Evolutionary conservation across 1,139 yeast genomes (phyloP).

Genomic region (Nakaseomyces glabratus): DNA sequence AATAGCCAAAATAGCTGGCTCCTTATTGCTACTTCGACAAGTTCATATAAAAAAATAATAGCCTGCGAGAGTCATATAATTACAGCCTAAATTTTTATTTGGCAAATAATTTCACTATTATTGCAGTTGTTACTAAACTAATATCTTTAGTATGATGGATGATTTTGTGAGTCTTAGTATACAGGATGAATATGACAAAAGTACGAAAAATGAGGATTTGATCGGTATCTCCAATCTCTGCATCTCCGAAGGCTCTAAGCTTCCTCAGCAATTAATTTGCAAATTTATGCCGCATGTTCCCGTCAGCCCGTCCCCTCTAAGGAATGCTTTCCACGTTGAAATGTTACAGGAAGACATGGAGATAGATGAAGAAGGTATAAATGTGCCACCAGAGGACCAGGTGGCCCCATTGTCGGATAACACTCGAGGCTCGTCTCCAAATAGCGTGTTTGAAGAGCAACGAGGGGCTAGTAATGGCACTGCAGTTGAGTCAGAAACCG

Average conservation of each 20-base stretch:
- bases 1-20: too few species aligned
- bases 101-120: too few species aligned
- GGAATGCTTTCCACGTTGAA: slow-evolving; percentile 11
- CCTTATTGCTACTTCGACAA: too few species aligned
- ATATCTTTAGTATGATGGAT: slow-evolving; percentile 11
- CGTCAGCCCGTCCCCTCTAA: slow-evolving; percentile 19
- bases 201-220: slow-evolving; percentile 2
- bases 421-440: too few species aligned
- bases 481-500: background rate
- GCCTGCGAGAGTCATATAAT: too few species aligned
- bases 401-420: too few species aligned
- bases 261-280: slow-evolving; percentile 10
- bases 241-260: background rate
- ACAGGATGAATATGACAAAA: slow-evolving; percentile 3
- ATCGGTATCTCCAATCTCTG: slow-evolving; percentile 8
- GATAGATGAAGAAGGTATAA: slow-evolving; percentile 9
- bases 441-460: too few species aligned
- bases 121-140: too few species aligned
- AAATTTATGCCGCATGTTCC: slow-evolving; percentile 17
- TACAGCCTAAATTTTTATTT: too few species aligned
- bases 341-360: slow-evolving; percentile 10
- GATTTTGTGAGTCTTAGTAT: slow-evolving; percentile 13
- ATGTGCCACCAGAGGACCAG: too few species aligned
- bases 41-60: too few species aligned
- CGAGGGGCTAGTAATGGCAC: background rate